Evolutionary conservation across 495 filamentous ascomycete species (phyloP), one percentile per base, ranked within the genome.

Genomic region (Lophiotrema nucula): DNA sequence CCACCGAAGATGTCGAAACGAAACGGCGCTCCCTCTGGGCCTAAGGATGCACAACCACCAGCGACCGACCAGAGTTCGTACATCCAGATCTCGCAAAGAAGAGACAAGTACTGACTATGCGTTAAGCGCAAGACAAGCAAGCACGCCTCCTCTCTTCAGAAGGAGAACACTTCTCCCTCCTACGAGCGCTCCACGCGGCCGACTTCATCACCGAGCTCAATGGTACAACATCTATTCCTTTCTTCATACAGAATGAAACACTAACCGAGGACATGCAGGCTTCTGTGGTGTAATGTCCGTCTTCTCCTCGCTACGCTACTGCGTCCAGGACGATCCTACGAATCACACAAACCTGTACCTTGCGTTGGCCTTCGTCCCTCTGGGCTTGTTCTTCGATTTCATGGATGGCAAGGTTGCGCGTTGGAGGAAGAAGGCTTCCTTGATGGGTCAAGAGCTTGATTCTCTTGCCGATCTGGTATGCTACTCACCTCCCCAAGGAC

Each of bases 371-470:
- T 89, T 97, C 71, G 88, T 97, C 77, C 92, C 92, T 1, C 87
- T 97, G 26, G 93, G 92, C 2, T 80, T 97, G 2, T 97, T 97
- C 77, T 98, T 98, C 72, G 93, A 98, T 70, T 96, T 96, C 68
- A 90, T 97, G 85, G 93, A 98, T 72, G 93, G 93, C 61, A 93
- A 88, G 66, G 91, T 98, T 37, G 93, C 93, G 56, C 77, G 93
- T 49, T 97, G 93, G 95, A 81, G 95, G 67, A 85, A 89, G 72
- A 97, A 97, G 82, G 90, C 88, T 58, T 92, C 87, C 53, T 76
- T 97, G 67, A 97, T 98, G 93, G 93, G 93, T 2, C 93, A 97
- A 72, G 93, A 97, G 74, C 78, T 98, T 37, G 93, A 98, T 73
- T 97, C 92, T n/a, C 78, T 98, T 37, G 93, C 93, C 37, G 93